These are phyloP conservation scores for Sanguinoderma infundibulare DNA, from an alignment of 1,284 basidiomycete genomes.

Conservation along the genomic window DNA sequence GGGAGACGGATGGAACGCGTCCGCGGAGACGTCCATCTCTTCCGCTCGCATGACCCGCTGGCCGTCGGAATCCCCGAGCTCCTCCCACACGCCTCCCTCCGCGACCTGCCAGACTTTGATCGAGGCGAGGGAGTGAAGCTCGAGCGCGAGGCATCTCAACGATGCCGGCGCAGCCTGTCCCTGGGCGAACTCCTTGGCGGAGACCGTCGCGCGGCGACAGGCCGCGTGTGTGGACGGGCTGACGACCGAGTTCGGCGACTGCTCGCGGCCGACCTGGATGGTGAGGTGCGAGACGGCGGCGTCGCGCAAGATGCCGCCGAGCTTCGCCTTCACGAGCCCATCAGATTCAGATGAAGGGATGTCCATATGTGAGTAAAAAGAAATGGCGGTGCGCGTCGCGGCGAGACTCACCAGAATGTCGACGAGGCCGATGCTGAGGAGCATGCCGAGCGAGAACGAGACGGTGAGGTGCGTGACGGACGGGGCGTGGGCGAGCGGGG, in stretches of 20 bases:
- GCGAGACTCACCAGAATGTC: background rate
- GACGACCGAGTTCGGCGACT: background rate
- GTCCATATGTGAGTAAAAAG: background rate
- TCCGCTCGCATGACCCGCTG: background rate
- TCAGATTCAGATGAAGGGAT: too few relatives aligned
- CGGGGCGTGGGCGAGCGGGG: background rate
- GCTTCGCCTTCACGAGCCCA: background rate
- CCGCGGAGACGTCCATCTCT: background rate
- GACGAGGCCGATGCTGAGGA: background rate
- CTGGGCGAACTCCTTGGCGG: background rate
- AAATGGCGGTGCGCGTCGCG: background rate
- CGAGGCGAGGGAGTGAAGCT: background rate
- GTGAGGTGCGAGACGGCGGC: background rate
- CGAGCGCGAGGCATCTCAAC: background rate
- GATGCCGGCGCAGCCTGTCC: background rate
- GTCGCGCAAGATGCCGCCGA: background rate
- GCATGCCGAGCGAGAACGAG: background rate
- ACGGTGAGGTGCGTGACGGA: background rate
- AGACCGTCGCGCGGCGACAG: background rate
- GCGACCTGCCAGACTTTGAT: background rate
- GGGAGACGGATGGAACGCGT: background rate
- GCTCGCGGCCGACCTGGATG: background rate
- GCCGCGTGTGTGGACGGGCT: background rate
- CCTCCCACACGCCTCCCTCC: background rate
- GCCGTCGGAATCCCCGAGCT: background rate